These are phyloP conservation scores for Thecaphora thlaspeos DNA, from an alignment of 1,284 basidiomycete genomes.

Conservation along the genomic window DNA sequence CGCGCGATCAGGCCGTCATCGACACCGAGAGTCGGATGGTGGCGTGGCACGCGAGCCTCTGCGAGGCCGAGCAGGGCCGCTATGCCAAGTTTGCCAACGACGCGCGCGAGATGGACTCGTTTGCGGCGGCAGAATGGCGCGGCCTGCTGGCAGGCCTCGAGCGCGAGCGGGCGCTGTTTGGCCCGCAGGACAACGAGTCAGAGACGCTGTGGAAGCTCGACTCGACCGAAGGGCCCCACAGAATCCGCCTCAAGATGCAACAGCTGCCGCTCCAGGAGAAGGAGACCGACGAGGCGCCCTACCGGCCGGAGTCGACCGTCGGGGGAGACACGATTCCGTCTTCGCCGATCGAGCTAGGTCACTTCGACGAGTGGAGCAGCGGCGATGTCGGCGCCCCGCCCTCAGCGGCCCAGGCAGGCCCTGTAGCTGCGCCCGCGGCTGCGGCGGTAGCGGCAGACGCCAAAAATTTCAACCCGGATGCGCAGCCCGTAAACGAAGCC, in stretches of 20 bases:
- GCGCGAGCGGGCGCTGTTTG: constrained; percentile 31
- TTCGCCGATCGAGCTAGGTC: constrained; percentile 5
- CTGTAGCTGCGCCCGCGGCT: not conserved
- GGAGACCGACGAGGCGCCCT: constrained; percentile 18
- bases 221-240: constrained; percentile 52
- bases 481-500: constrained; percentile 2
- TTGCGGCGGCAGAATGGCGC: constrained; percentile 36
- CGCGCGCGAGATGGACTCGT: constrained; percentile 33
- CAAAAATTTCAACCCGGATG: not conserved
- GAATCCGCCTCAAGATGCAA: constrained; percentile 49
- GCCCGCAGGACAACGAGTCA: not conserved
- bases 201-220: constrained; percentile 42
- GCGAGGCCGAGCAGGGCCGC: constrained; percentile 27
- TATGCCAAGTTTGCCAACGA: constrained; percentile 41
- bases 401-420: not conserved
- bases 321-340: constrained; percentile 1
- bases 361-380: constrained; percentile 22
- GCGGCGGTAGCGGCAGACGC: too few species aligned
- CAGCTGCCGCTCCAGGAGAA: constrained; percentile 24
- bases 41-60: constrained; percentile 40
- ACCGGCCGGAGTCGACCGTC: constrained; percentile 10
- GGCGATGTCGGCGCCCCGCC: constrained; percentile 9
- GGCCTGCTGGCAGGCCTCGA: constrained; percentile 25
- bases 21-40: constrained; percentile 37
- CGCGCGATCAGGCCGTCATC: constrained; percentile 21